Evolutionary conservation across 345 rosid genomes (phyloP).

Genomic region (Populus euphratica): DNA sequence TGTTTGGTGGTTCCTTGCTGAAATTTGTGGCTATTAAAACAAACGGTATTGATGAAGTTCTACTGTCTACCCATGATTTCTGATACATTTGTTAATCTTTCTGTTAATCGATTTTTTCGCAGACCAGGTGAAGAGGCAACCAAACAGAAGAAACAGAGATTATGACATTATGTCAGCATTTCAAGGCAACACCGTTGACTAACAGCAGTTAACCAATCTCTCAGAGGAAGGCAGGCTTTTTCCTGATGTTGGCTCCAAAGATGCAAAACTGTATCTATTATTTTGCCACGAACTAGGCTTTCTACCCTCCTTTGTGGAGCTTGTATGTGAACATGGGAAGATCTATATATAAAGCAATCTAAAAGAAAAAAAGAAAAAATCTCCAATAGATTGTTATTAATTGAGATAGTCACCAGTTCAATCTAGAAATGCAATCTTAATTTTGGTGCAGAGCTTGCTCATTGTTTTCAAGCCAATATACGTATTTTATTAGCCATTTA

Average conservation of each 20-base stretch:
- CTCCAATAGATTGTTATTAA: background rate
- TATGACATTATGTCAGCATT: background rate
- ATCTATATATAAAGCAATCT: background rate
- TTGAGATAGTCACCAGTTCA: background rate
- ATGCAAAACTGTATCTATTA: background rate
- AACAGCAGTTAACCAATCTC: background rate
- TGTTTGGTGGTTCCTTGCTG: background rate
- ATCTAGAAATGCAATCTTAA: background rate
- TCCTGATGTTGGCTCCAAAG: background rate
- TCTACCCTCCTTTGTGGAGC: background rate
- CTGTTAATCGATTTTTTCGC: background rate
- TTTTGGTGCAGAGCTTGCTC: background rate
- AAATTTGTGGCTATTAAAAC: background rate
- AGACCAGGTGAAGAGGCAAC: background rate
- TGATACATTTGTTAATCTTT: background rate
- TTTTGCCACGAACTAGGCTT: background rate
- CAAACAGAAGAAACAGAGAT: background rate
- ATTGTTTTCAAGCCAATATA: background rate
- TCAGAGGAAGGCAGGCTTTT: background rate
- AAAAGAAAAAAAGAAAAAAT: background rate
- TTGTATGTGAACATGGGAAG: background rate
- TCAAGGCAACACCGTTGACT: background rate
- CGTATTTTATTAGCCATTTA: background rate
- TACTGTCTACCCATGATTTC: background rate
- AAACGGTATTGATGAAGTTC: no score